Evolutionary conservation across 2,329 filamentous ascomycete genomes (phyloP).

Genomic region (Cladosporium sp.): DNA sequence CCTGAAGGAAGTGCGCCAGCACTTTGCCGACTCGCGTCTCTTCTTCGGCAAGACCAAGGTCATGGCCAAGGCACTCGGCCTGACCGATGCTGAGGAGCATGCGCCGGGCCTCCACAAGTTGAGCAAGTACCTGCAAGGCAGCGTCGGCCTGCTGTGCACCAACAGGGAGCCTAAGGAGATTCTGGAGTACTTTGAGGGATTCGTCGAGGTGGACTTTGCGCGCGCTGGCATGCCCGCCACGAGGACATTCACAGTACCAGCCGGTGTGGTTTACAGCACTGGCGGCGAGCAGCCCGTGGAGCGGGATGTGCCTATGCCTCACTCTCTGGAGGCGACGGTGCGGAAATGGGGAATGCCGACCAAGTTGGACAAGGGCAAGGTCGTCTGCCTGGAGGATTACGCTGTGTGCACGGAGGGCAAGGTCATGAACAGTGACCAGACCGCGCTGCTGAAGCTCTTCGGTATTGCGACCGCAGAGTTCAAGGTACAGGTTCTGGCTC

Average conservation of each 20-base stretch:
- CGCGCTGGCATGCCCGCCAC: conserved; percentile 74
- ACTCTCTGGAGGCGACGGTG: conserved; percentile 85
- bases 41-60: conserved; percentile 99
- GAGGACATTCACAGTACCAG: conserved; percentile 73
- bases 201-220: conserved; percentile 79
- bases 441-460: conserved; percentile 89
- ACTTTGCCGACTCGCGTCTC: conserved; percentile 79
- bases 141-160: conserved; percentile 87
- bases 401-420: conserved; percentile 81
- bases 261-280: conserved; percentile 71
- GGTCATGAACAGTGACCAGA: conserved; percentile 83
- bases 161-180: conserved; percentile 66
- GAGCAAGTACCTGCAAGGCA: conserved; percentile 65
- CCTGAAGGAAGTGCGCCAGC: conserved; percentile 80
- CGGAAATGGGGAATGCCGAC: conserved; percentile 86
- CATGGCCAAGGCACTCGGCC: conserved; percentile 91
- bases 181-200: conserved; percentile 65
- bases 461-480: conserved; percentile 89
- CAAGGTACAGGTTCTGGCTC: conserved; percentile 69
- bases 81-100: conserved; percentile 64
- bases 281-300: conserved; percentile 75
- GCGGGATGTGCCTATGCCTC: conserved; percentile 79
- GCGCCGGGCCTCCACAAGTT: conserved; percentile 72
- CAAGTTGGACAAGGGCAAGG: conserved; percentile 79
- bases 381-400: conserved; percentile 69